Evolutionary conservation across 176 grass and related monocot species (phyloP).

Genomic region (Typha latifolia): DNA sequence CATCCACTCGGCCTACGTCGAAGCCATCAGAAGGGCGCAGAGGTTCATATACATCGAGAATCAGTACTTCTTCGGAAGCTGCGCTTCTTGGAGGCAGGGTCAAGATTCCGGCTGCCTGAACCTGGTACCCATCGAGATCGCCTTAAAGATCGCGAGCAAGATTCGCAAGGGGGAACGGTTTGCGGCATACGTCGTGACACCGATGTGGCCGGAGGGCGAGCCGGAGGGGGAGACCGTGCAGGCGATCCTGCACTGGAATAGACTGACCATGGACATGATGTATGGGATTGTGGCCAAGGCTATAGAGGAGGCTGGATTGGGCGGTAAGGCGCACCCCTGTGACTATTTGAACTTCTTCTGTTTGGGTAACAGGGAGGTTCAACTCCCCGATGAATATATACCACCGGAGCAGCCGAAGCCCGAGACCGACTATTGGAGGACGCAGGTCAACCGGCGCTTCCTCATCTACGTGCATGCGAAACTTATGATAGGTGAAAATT

Average conservation of each 20-base stretch:
- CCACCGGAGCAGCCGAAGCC: constrained; percentile 35
- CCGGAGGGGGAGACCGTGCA: constrained; percentile 48
- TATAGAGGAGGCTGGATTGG: constrained; percentile 57
- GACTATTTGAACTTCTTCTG: constrained; percentile 99
- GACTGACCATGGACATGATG: constrained; percentile 77
- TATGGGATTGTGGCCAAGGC: constrained; percentile 50
- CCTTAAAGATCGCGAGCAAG: constrained; percentile 67
- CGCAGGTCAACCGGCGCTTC: constrained; percentile 53
- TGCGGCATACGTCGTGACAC: constrained; percentile 60
- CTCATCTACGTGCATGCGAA: constrained; percentile 90
- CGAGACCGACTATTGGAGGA: constrained; percentile 56
- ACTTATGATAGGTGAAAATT: constrained; percentile 72
- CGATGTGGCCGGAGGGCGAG: constrained; percentile 85
- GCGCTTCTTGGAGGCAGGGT: constrained; percentile 55
- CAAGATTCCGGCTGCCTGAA: constrained; percentile 59
- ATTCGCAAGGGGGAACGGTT: constrained; percentile 59
- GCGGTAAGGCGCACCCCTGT: constrained; percentile 54
- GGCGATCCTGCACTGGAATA: constrained; percentile 51
- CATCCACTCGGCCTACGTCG: constrained; percentile 57
- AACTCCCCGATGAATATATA: constrained; percentile 28
- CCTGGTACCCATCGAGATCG: constrained; percentile 76
- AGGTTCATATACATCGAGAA: constrained; percentile 88
- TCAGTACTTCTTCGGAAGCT: constrained; percentile 96
- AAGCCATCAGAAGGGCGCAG: constrained; percentile 68
- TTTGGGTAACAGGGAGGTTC: constrained; percentile 66